phyloP scores from a whole-genome alignment of 2,329 filamentous ascomycete species.

The Pseudopyrenochaeta lycopersici region DNA sequence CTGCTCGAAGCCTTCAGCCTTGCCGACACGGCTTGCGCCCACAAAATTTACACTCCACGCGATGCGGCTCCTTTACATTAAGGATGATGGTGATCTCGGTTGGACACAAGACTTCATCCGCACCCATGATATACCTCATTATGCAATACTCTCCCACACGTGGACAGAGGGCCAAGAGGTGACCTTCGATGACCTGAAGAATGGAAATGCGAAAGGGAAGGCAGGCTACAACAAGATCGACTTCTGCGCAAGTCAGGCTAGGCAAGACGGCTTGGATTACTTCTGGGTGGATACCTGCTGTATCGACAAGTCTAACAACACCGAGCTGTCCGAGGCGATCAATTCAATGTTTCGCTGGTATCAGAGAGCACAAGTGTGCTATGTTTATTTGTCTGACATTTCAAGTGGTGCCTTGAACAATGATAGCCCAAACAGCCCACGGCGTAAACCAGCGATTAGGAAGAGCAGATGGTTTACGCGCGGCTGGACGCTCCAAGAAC shows the following conservation, averaged over 20 bases:
- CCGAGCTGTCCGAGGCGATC: neutral
- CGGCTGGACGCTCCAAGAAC: constrained; percentile 28
- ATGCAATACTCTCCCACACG: constrained; percentile 28
- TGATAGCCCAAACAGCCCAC: too few relatives aligned
- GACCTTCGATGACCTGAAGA: constrained; percentile 10
- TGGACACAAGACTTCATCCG: too few relatives aligned
- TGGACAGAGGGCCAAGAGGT: constrained; percentile 19
- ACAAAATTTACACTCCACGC: too few relatives aligned
- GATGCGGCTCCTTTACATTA: too few relatives aligned
- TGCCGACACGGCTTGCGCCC: too few relatives aligned
- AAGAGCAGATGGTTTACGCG: constrained; percentile 25
- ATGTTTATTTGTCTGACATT: constrained; percentile 18
- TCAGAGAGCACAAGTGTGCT: constrained; percentile 13
- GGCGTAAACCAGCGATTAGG: neutral
- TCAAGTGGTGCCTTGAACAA: too few relatives aligned
- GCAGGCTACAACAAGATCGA: constrained; percentile 13
- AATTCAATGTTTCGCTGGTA: constrained; percentile 30
- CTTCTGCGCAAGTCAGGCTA: constrained; percentile 20
- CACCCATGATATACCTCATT: constrained; percentile 2
- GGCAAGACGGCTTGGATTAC: constrained; percentile 12
- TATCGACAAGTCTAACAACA: constrained; percentile 20
- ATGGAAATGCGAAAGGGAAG: constrained; percentile 2
- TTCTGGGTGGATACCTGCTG: constrained; percentile 29
- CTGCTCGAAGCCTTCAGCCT: too few relatives aligned
- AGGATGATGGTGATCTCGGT: too few relatives aligned